Evolutionary conservation across 352 stramenopile species (phyloP), one percentile per base, ranked within the genome.

Genomic region (Phytophthora pisi): DNA sequence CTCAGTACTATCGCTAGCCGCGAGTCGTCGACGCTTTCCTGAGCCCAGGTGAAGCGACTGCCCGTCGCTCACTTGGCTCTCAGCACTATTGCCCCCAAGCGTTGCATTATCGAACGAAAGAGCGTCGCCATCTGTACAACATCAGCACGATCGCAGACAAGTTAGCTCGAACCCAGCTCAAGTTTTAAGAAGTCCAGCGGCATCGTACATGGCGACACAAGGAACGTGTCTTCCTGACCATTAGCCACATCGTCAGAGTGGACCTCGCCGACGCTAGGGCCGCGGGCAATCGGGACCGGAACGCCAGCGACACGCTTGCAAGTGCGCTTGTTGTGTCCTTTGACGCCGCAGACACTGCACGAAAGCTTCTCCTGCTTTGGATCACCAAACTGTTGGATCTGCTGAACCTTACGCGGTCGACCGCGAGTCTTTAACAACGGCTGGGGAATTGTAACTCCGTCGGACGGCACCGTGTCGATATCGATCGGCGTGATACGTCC

Each of bases 281-380:
- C 43, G 34, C 58, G 51, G 16, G 43, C 30, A 43, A 54, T 65
- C 1, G 64, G 9, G 8, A 57, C 28, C 52, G 61, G 13, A n/a
- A 60, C 51, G 34, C 5, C 42, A 23, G 31, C 45, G 18, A 86
- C 31, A 16, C 81, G 79, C 59, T 92, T 94, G 75, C 86, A 94
- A 36, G 86, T 94, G 18, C 86, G 78, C 58, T 94, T 94, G 74
- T 94, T 94, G 78, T 94, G 86, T 9, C 86, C 86, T 72, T 92
- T 92, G 34, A 94, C 75, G 46, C 86, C 84, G 51, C 86, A 94
- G 13, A 94, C 70, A 67, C 86, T 92, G 71, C 86, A 94, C 7
- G 81, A 77, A 8, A 94, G 78, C 54, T 90, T 91, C 46, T 92
- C 84, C 56, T 88, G 79, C 61, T 91, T 92, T 6, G 67, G 56